phyloP scores from a whole-genome alignment of 169 alveolate genomes.

The Blepharisma undulans region DNA sequence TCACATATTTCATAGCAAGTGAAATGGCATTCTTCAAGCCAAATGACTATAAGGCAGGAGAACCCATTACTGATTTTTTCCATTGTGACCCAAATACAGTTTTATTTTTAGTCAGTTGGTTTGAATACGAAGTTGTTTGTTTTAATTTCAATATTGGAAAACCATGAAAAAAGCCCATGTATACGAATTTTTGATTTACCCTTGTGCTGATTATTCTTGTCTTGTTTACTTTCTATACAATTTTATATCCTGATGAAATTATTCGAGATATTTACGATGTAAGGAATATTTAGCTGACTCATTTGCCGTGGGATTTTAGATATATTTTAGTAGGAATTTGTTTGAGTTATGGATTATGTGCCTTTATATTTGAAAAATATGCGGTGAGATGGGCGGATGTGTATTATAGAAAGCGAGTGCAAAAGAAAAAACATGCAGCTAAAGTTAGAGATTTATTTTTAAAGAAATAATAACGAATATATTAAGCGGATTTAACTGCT shows the following conservation, averaged over 20 bases:
- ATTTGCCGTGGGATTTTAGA: background rate
- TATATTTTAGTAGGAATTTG: background rate
- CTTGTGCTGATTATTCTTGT: background rate
- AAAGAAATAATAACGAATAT: background rate
- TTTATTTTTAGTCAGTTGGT: background rate
- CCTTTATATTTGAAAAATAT: background rate
- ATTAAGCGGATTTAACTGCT: background rate
- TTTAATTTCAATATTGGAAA: conserved; percentile 20
- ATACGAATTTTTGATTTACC: background rate
- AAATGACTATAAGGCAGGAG: background rate
- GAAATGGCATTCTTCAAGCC: background rate
- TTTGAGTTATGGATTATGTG: background rate
- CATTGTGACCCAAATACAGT: background rate
- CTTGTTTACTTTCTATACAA: background rate
- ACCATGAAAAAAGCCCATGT: conserved; percentile 14
- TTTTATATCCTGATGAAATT: background rate
- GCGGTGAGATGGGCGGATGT: background rate
- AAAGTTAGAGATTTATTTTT: background rate
- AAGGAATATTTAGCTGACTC: conserved; percentile 10
- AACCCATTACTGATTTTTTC: background rate
- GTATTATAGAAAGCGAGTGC: background rate
- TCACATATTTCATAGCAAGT: background rate
- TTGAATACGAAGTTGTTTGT: conserved; percentile 2
- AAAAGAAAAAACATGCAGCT: background rate
- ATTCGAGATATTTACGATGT: background rate